These are phyloP conservation scores for Hericium alpestre DNA, from an alignment of 768 basidiomycete species.

Conservation along the genomic window DNA sequence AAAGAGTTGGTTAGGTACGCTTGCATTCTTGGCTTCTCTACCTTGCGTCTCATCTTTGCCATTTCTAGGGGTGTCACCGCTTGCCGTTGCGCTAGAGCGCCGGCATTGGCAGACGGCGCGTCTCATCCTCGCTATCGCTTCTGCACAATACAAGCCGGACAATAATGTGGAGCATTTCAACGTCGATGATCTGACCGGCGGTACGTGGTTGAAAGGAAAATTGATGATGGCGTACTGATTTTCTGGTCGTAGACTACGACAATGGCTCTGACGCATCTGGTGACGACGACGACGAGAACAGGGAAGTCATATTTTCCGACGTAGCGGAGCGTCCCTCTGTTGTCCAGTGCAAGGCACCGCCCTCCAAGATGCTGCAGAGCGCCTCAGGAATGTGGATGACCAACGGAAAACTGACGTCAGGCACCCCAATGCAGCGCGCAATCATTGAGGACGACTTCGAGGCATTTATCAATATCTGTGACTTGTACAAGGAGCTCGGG, in stretches of 20 bases:
- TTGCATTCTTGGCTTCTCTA: background rate
- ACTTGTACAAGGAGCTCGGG: slow-evolving; percentile 30
- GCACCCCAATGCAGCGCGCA: slow-evolving; percentile 24
- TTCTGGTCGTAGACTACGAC: background rate
- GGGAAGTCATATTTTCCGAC: slow-evolving; percentile 39
- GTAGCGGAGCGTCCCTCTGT: slow-evolving; percentile 38
- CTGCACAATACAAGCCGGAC: slow-evolving; percentile 39
- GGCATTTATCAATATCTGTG: slow-evolving; percentile 36
- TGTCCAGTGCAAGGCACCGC: slow-evolving; percentile 30
- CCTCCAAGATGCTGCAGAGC: slow-evolving; percentile 27
- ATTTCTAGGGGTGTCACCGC: slow-evolving; percentile 33
- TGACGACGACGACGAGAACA: slow-evolving; percentile 30
- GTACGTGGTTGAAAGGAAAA: background rate
- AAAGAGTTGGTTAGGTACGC: slow-evolving; percentile 6
- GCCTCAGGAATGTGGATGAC: background rate
- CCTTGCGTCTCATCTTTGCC: background rate
- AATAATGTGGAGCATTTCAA: slow-evolving; percentile 19
- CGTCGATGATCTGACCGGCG: slow-evolving; percentile 15
- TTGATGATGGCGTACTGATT: background rate
- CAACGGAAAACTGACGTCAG: background rate
- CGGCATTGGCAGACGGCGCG: slow-evolving; percentile 48
- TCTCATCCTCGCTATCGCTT: slow-evolving; percentile 47
- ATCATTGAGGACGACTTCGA: slow-evolving; percentile 39
- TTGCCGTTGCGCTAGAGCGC: slow-evolving; percentile 37
- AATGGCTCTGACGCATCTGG: slow-evolving; percentile 23